Percentiles rank a stretch among this genome's conserved stretches.
Conservation (phyloP, 169 alveolate species). For the Plasmodium vinckei region DNA sequence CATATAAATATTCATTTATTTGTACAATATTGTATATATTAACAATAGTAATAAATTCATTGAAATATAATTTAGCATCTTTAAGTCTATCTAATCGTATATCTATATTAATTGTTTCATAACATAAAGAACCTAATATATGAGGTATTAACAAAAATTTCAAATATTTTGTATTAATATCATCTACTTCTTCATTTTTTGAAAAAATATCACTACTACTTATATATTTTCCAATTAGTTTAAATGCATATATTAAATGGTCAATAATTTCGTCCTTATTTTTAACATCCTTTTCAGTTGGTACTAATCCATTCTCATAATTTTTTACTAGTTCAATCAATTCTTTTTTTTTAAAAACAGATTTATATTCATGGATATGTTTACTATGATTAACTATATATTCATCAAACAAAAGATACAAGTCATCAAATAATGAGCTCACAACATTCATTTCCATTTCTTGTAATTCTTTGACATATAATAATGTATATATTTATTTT, state of each 20-base stretch:
- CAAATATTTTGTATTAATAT: constrained; percentile 29
- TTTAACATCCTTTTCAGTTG: not conserved
- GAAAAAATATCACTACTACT: constrained; percentile 34
- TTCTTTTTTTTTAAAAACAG: constrained; percentile 40
- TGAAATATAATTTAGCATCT: constrained; percentile 28
- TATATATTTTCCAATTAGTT: constrained; percentile 18
- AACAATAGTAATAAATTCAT: constrained; percentile 14
- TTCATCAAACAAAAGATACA: constrained; percentile 38
- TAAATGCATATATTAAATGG: constrained; percentile 44
- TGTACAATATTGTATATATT: constrained; percentile 14
- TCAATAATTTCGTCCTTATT: constrained; percentile 60
- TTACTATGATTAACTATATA: constrained; percentile 27
- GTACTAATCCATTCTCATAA: not conserved
- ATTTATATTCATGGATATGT: not conserved
- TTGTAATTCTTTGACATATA: not conserved
- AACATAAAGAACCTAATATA: constrained; percentile 22
- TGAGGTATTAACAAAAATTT: constrained; percentile 31
- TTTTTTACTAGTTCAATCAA: constrained; percentile 10
- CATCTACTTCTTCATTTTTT: constrained; percentile 51
- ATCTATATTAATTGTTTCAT: constrained; percentile 39
- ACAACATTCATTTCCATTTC: not conserved
- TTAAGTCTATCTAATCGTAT: constrained; percentile 36
- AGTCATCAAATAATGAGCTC: constrained; percentile 17
- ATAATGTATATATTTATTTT: not conserved
- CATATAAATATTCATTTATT: constrained; percentile 39